Evolutionary conservation across 306 rosid species (phyloP).

Genomic region (Malus asiatica): DNA sequence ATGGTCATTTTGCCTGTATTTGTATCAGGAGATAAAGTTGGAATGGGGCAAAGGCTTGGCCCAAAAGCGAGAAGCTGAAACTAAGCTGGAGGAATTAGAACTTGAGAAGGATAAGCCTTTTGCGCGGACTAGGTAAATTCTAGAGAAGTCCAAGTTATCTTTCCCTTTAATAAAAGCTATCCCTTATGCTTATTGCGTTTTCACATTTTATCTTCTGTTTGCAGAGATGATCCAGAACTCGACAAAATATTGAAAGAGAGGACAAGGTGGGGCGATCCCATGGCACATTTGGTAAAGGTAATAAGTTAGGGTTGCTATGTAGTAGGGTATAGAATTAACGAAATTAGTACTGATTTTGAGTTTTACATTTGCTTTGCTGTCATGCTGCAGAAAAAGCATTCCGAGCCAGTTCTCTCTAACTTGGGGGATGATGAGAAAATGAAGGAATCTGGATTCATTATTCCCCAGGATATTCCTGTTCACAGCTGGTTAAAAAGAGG

Average conservation of each 20-base stretch:
- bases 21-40: slow-evolving; percentile 59
- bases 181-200: background rate
- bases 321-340: slow-evolving; percentile 1
- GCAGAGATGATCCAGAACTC: slow-evolving; percentile 85
- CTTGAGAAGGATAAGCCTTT: slow-evolving; percentile 82
- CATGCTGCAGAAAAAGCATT: slow-evolving; percentile 53
- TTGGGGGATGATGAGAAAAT: slow-evolving; percentile 65
- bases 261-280: slow-evolving; percentile 91
- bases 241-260: slow-evolving; percentile 66
- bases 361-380: slow-evolving; percentile 16
- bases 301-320: background rate
- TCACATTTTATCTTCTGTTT: slow-evolving; percentile 13
- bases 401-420: slow-evolving; percentile 44
- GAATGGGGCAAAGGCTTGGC: slow-evolving; percentile 98
- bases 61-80: slow-evolving; percentile 91
- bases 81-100: slow-evolving; percentile 65
- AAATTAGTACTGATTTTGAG: slow-evolving; percentile 14
- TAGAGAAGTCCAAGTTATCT: background rate
- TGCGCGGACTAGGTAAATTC: slow-evolving; percentile 71
- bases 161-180: background rate
- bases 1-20: background rate
- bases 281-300: slow-evolving; percentile 95
- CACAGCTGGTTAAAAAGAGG: slow-evolving; percentile 88
- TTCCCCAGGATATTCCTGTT: slow-evolving; percentile 80
- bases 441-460: slow-evolving; percentile 77